Evolutionary conservation across 2,329 filamentous ascomycete species (phyloP), one percentile per base, ranked within the genome.

Genomic region (Hymenoscyphus infarciens): DNA sequence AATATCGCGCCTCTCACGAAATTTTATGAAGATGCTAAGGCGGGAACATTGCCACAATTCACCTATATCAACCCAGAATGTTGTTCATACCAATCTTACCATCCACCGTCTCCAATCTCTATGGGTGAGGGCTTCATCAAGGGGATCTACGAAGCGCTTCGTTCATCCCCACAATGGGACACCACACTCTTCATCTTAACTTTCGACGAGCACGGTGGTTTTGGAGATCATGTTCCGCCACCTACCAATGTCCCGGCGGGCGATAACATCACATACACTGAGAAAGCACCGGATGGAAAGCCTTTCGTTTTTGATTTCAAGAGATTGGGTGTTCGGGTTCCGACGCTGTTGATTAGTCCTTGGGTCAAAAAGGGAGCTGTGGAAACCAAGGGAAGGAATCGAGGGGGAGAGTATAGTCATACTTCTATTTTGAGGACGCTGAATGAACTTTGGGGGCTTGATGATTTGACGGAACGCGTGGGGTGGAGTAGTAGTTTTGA

Each of bases 61-160:
- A 78, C 76, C 66, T 82, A 80, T 70, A 75, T 81, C 72, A 84
- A 80, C 67, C 78, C 80, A 3, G 78, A 79, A 64, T 81, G 82
- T 74, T 81, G 82, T 67, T 75, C 74, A 16, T 79, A 79, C 65
- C 83, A 75, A 63, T 80, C 78, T 15, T 78, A 79, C 72, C 79
- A 81, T 61, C 79, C 78, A 0, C 74, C 77, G 0, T 77, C 76
- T 2, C 77, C 77, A 0, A 78, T 80, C 58, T 77, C 75, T 5
- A 72, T 76, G 39, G 79, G 79, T 38, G 78, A 81, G 65, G 71
- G 69, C 25, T 78, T 79, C 61, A 75, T 81, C 66, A 80, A 80
- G 67, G 70, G 75, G 16, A 76, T 81, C 49, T 81, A 81, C 60
- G 77, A 81, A 61, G 75, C 79, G 4, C 61, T 80, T 0, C 77